A percentile compares a stretch with the other conserved stretches of the same genome.
Evolutionary conservation across 2,329 filamentous ascomycete species (phyloP).

Genomic region (Sarocladium oryzae): DNA sequence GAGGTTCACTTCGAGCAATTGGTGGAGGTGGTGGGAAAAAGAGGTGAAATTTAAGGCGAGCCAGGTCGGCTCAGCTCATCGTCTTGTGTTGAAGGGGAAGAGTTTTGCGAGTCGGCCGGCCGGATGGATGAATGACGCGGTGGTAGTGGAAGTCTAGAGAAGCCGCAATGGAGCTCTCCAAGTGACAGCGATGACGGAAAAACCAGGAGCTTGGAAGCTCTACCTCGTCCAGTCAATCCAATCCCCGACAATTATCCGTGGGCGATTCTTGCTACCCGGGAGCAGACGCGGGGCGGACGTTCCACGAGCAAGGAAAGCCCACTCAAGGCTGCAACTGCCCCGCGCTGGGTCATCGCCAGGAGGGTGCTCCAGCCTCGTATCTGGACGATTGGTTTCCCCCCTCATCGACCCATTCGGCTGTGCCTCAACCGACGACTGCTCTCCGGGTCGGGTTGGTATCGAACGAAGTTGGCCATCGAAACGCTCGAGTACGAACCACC

Average conservation of each 20-base stretch:
- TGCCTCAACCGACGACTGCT: neutral
- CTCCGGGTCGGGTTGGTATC: too few species aligned
- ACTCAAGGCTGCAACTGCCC: neutral
- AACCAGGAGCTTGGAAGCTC: conserved; percentile 6
- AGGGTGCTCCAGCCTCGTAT: neutral
- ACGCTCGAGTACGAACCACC: neutral
- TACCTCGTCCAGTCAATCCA: too few species aligned
- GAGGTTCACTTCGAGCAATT: neutral
- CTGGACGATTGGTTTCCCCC: neutral
- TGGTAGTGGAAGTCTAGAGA: neutral
- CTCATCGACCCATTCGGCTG: neutral
- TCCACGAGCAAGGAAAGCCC: neutral
- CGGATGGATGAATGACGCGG: conserved; percentile 1
- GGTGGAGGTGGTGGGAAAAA: neutral
- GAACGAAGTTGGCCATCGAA: too few species aligned
- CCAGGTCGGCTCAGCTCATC: neutral
- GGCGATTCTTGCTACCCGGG: conserved; percentile 1
- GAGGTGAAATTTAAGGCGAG: neutral
- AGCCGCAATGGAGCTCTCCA: neutral
- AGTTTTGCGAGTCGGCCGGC: neutral
- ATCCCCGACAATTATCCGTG: conserved; percentile 9
- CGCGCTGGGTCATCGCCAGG: neutral
- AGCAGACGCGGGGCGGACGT: conserved; percentile 5
- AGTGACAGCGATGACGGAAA: conserved; percentile 5
- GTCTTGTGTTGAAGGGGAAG: neutral